phyloP scores from a whole-genome alignment of 2,329 filamentous ascomycete species.

The Hypoxylon rubiginosum region DNA sequence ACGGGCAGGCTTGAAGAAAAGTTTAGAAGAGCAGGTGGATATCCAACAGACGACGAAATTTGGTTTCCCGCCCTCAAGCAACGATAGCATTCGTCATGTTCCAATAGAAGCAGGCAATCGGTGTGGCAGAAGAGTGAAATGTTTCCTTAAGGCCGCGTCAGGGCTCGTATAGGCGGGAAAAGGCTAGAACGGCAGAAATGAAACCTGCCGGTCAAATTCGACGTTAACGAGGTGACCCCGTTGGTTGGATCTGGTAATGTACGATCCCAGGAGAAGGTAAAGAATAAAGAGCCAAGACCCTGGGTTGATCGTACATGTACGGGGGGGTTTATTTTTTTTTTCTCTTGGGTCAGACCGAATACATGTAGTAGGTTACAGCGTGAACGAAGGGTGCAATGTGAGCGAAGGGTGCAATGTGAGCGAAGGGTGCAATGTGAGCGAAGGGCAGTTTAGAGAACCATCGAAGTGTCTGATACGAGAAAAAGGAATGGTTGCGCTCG shows the following conservation, averaged over 20 bases:
- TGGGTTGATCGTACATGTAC: slow-evolving; percentile 34
- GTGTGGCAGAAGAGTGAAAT: slow-evolving; percentile 33
- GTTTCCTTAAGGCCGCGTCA: slow-evolving; percentile 46
- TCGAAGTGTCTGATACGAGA: slow-evolving; percentile 43
- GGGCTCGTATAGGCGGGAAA: slow-evolving; percentile 51
- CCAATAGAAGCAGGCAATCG: slow-evolving; percentile 44
- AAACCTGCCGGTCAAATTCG: slow-evolving; percentile 52
- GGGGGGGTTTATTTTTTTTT: slow-evolving; percentile 32
- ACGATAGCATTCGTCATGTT: slow-evolving; percentile 47
- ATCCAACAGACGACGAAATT: slow-evolving; percentile 35
- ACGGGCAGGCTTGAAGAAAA: slow-evolving; percentile 32
- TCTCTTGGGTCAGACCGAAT: slow-evolving; percentile 41
- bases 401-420: no score
- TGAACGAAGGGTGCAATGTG: slow-evolving; percentile 45
- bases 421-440: slow-evolving; percentile 45
- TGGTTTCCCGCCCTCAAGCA: slow-evolving; percentile 43
- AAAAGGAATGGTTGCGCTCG: slow-evolving; percentile 42
- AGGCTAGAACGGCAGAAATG: slow-evolving; percentile 52
- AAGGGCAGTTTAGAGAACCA: slow-evolving; percentile 43
- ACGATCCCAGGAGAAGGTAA: slow-evolving; percentile 43
- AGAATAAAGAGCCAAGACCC: slow-evolving; percentile 46
- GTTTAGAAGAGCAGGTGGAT: slow-evolving; percentile 40
- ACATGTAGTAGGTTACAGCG: slow-evolving; percentile 47
- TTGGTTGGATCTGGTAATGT: slow-evolving; percentile 51
- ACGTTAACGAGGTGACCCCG: slow-evolving; percentile 44